Conservation (phyloP, 2,329 filamentous ascomycete species). For the Ascochyta koolunga region DNA sequence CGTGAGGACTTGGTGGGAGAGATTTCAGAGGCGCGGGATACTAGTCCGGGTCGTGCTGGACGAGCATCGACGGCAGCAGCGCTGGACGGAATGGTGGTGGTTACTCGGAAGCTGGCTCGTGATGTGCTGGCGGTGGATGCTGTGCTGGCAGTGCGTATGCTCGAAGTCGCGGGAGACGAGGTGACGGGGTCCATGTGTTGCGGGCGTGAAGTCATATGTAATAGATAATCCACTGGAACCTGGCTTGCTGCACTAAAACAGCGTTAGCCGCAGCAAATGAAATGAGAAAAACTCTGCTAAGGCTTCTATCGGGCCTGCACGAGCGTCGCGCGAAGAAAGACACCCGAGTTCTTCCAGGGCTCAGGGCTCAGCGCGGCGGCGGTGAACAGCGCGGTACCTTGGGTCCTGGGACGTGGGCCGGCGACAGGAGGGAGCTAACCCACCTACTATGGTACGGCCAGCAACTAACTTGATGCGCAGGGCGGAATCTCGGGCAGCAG, state of each 20-base stretch:
- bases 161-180: slow-evolving; percentile 22
- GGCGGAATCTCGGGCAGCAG: slow-evolving; percentile 20
- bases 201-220: slow-evolving; percentile 42
- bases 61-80: slow-evolving; percentile 37
- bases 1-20: slow-evolving; percentile 35
- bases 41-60: slow-evolving; percentile 38
- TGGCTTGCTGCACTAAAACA: slow-evolving; percentile 35
- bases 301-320: slow-evolving; percentile 39
- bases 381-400: slow-evolving; percentile 35
- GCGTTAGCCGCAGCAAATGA: slow-evolving; percentile 39
- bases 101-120: slow-evolving; percentile 20
- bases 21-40: slow-evolving; percentile 39
- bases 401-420: slow-evolving; percentile 13
- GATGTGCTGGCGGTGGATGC: slow-evolving; percentile 24
- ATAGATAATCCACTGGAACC: slow-evolving; percentile 36
- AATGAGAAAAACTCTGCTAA: slow-evolving; percentile 44
- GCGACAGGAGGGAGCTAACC: slow-evolving; percentile 11
- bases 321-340: slow-evolving; percentile 32
- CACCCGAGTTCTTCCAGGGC: slow-evolving; percentile 33
- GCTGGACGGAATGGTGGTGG: slow-evolving; percentile 27
- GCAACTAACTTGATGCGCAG: slow-evolving; percentile 13
- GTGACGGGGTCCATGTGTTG: slow-evolving; percentile 28
- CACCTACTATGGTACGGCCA: too few species aligned
- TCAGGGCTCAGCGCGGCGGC: slow-evolving; percentile 25
- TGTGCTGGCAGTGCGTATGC: slow-evolving; percentile 15